Evolutionary conservation across 1,139 yeast genomes (phyloP).

Genomic region (Hansenula lynferdii): DNA sequence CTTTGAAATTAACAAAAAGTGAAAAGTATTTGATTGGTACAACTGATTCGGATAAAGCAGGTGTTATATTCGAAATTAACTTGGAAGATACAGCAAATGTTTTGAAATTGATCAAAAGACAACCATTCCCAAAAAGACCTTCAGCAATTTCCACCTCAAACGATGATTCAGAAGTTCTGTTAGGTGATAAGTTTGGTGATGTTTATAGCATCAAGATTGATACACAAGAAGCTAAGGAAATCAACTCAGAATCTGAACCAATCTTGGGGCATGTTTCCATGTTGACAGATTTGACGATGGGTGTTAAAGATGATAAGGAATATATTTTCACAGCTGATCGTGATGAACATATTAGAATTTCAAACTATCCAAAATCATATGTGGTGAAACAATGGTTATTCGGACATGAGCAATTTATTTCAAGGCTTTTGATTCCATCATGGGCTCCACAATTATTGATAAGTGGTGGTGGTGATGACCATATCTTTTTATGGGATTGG

Average conservation of each 20-base stretch:
- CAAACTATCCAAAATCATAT: slow-evolving; percentile 73
- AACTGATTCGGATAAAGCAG: slow-evolving; percentile 82
- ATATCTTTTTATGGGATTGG: slow-evolving; percentile 80
- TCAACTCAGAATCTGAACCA: slow-evolving; percentile 41
- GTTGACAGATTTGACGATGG: slow-evolving; percentile 69
- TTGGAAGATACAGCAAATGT: slow-evolving; percentile 24
- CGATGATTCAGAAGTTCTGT: slow-evolving; percentile 47
- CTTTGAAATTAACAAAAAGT: slow-evolving; percentile 47
- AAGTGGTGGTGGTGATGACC: slow-evolving; percentile 91
- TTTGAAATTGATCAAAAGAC: slow-evolving; percentile 57
- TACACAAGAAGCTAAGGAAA: slow-evolving; percentile 16
- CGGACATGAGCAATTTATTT: slow-evolving; percentile 83
- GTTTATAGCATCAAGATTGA: slow-evolving; percentile 58
- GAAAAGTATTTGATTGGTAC: slow-evolving; percentile 59
- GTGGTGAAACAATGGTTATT: slow-evolving; percentile 80
- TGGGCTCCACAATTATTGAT: slow-evolving; percentile 48
- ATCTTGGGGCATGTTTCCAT: slow-evolving; percentile 94
- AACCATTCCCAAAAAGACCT: slow-evolving; percentile 85
- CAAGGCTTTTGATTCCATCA: slow-evolving; percentile 50
- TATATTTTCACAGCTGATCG: slow-evolving; percentile 81
- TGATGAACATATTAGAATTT: slow-evolving; percentile 93
- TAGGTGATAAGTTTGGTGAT: slow-evolving; percentile 98
- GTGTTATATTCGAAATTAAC: slow-evolving; percentile 52
- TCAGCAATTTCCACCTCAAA: slow-evolving; percentile 65
- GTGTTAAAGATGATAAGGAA: slow-evolving; percentile 36